A percentile compares a stretch with the other conserved stretches of the same genome.
phyloP scores from a whole-genome alignment of 139 green algal genomes.

The Protoeuglena noctilucae region DNA sequence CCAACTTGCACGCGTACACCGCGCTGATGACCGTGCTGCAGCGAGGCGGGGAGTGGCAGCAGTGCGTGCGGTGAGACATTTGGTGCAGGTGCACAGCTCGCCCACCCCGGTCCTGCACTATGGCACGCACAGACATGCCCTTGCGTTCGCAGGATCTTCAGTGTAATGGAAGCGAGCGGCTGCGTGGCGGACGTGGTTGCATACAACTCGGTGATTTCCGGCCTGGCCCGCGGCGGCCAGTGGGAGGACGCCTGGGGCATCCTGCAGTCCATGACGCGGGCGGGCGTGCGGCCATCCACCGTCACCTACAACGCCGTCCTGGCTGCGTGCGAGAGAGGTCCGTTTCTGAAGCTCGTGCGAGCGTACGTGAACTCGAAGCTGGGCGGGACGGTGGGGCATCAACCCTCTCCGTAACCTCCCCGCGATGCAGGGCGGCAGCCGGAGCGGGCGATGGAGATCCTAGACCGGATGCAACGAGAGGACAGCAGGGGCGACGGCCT shows the following conservation, averaged over 20 bases:
- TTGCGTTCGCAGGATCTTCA: neutral
- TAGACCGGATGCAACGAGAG: neutral
- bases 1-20: neutral
- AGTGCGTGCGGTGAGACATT: neutral
- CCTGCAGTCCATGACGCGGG: neutral
- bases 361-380: too few species aligned
- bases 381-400: too few species aligned
- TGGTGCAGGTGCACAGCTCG: neutral
- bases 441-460: too few species aligned
- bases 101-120: neutral
- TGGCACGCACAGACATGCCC: neutral
- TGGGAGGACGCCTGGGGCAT: neutral
- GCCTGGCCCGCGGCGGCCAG: neutral
- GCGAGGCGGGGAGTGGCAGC: neutral
- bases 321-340: conserved; percentile 2
- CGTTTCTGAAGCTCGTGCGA: neutral
- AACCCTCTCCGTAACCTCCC: too few species aligned
- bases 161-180: neutral
- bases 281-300: neutral
- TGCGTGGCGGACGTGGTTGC: neutral
- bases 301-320: conserved; percentile 3
- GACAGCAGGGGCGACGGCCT: neutral
- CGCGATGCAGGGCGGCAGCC: too few species aligned
- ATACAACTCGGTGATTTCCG: neutral
- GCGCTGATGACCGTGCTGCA: neutral